Base-by-base conservation (phyloP, 2,329 filamentous ascomycete species). In the Cladophialophora carrionii region DNA sequence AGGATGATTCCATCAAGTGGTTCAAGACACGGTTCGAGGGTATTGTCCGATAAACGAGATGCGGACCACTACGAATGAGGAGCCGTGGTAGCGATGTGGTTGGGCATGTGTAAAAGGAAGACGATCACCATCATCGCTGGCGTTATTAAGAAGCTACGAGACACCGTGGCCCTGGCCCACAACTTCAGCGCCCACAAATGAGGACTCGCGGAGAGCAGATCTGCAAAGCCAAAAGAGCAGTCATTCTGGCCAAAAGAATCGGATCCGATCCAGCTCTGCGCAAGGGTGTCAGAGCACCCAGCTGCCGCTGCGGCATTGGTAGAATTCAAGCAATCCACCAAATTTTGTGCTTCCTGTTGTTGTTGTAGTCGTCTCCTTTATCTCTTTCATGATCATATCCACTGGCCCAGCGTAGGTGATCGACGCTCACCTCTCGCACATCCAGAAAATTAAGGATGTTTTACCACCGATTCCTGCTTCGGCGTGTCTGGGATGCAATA, bases 1-100 rank as follows among this genome's bases (percentile, higher is more conserved):
- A 92, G 79, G 83, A 87, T 72, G 95, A 99, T 88, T 97, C 93
- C 78, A 84, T 98, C 85, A 96, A 93, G 87, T 99, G 95, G 95
- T 99, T 90, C 87, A 91, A 91, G 87, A 88, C 86, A 81, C 89
- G 92, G 83, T 97, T 96, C 88, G 92, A 98, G 81, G 95, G 94
- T 81, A 98, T 98, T 81, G 92, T 99, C 85, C 90, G 95, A 86
- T 98, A 96, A 91, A 62, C 46, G 46, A 34, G 10, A 17, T n/a
- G 48, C 4, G 26, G 52, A 6, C 34, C 4, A 10, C 24, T 10
- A 32, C 20, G n/a, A 22, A 10, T 43, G 17, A 43, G n/a, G 17
- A n/a, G 17, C 17, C 14, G 17, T 43, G 37, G 37, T 14, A 43
- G 37, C 17, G 37, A 43, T 8, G 14, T 43, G n/a, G 37, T 43